Evolutionary conservation across 164 flowering plant species (phyloP).

Genomic region (Liriodendron chinense): DNA sequence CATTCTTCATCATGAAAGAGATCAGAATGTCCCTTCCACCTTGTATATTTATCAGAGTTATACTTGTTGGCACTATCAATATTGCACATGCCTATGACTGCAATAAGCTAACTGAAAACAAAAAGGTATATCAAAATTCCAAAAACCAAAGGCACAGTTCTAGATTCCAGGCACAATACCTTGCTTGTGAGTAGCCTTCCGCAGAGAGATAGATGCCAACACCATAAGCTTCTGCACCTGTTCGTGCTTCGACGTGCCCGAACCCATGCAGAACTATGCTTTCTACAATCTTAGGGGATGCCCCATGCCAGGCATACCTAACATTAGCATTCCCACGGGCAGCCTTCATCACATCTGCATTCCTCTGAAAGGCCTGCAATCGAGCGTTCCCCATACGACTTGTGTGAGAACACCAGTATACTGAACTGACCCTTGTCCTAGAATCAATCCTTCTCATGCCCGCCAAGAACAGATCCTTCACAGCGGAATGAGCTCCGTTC

Average conservation of each 20-base stretch:
- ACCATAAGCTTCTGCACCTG: conserved; percentile 30
- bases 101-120: no score
- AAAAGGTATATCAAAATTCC: no score
- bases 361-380: conserved; percentile 30
- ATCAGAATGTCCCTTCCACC: no score
- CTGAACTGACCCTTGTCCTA: conserved; percentile 24
- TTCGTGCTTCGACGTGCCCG: conserved; percentile 16
- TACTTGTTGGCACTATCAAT: no score
- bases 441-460: conserved; percentile 24
- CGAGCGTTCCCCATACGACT: conserved; percentile 37
- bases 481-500: conserved; percentile 16
- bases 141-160: background rate
- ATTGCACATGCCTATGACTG: no score
- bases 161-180: conserved; percentile 14
- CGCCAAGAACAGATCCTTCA: conserved; percentile 26
- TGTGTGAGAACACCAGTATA: conserved; percentile 32
- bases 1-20: no score
- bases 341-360: conserved; percentile 28
- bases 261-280: conserved; percentile 48
- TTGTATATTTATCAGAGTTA: no score
- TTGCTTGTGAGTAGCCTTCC: conserved; percentile 28
- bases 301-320: conserved; percentile 48
- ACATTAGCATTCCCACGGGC: conserved; percentile 40
- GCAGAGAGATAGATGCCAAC: conserved; percentile 43
- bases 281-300: conserved; percentile 25